Evolutionary conservation across 345 rosid species (phyloP).

Genomic region (Euphorbia pulcherrima): DNA sequence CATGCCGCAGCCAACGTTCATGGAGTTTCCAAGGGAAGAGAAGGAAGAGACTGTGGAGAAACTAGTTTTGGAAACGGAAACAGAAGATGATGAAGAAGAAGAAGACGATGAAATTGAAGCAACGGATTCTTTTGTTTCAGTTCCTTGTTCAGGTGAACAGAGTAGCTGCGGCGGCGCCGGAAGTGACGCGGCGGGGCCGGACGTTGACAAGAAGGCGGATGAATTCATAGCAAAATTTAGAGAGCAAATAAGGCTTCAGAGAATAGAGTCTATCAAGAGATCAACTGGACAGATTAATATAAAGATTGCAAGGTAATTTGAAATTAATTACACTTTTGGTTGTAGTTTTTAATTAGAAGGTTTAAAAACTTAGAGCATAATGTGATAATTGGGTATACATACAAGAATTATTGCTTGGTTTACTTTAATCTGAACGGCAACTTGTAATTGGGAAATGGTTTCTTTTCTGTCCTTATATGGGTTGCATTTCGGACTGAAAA

Average conservation of each 20-base stretch:
- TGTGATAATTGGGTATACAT: conserved; percentile 14
- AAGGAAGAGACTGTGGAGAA: conserved; percentile 30
- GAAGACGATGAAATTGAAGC: conserved; percentile 23
- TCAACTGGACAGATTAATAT: conserved; percentile 16
- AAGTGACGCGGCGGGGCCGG: conserved; percentile 52
- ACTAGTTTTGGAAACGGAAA: conserved; percentile 29
- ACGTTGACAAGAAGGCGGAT: conserved; percentile 92
- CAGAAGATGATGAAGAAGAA: conserved; percentile 30
- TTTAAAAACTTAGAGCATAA: background rate
- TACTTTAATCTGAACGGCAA: conserved; percentile 16
- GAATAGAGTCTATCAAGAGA: conserved; percentile 75
- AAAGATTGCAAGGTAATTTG: conserved; percentile 12
- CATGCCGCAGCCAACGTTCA: conserved; percentile 27
- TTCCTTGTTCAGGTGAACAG: conserved; percentile 2
- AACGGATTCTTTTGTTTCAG: conserved; percentile 11
- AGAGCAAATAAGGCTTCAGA: conserved; percentile 96
- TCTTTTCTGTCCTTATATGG: background rate
- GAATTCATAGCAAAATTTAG: conserved; percentile 98
- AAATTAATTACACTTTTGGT: background rate
- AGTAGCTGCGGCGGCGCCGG: conserved; percentile 28
- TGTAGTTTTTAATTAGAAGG: conserved; percentile 8
- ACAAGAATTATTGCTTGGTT: conserved; percentile 24
- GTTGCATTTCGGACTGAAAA: background rate
- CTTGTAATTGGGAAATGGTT: conserved; percentile 3
- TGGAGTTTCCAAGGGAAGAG: conserved; percentile 29